Evolutionary conservation across 2,329 filamentous ascomycete species (phyloP).

Genomic region (Exophiala oligosperma): DNA sequence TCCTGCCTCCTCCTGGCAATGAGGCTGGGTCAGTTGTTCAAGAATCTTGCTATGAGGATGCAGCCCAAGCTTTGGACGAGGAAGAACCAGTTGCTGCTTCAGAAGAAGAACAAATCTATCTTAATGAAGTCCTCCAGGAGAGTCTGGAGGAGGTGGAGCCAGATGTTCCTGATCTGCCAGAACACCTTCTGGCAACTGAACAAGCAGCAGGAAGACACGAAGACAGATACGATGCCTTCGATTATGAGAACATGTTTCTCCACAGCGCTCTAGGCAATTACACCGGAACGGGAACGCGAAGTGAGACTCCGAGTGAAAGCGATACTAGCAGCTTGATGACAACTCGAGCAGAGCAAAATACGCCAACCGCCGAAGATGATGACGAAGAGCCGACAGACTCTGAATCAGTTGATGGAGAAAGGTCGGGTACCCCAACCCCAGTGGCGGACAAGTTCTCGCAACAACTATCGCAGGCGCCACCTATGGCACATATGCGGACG

Average conservation of each 20-base stretch:
- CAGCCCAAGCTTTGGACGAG: constrained; percentile 40
- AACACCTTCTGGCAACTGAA: constrained; percentile 17
- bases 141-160: constrained; percentile 39
- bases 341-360: constrained; percentile 22
- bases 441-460: constrained; percentile 26
- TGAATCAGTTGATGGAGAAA: constrained; percentile 1
- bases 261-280: constrained; percentile 82
- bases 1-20: constrained; percentile 24
- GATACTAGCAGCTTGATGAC: constrained; percentile 26
- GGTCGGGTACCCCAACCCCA: constrained; percentile 10
- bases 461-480: background rate
- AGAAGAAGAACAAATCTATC: constrained; percentile 53
- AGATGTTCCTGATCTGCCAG: constrained; percentile 35
- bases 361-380: constrained; percentile 22
- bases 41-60: constrained; percentile 45
- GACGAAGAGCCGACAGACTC: constrained; percentile 24
- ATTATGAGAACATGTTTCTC: constrained; percentile 94
- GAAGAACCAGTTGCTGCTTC: constrained; percentile 33
- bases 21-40: constrained; percentile 20
- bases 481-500: background rate
- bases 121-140: constrained; percentile 44
- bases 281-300: constrained; percentile 29
- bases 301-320: constrained; percentile 25
- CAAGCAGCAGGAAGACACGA: constrained; percentile 75
- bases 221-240: constrained; percentile 90